Evolutionary conservation across 116 monocot species (phyloP).

Genomic region (Iris pallida): DNA sequence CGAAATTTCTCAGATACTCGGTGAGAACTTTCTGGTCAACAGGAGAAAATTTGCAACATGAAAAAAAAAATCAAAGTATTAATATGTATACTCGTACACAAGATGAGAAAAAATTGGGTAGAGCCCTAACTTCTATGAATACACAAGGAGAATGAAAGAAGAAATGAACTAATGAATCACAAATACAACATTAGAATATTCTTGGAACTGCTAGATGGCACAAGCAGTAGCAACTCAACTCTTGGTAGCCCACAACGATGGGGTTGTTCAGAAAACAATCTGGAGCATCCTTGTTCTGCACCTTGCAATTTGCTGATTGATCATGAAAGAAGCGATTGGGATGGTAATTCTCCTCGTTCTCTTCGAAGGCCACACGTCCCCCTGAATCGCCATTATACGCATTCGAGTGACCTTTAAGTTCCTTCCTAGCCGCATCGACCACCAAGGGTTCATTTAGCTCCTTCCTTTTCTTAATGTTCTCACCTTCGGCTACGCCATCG

Average conservation of each 20-base stretch:
- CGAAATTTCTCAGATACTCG: too few species aligned
- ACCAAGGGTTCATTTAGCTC: constrained; percentile 50
- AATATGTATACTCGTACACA: too few species aligned
- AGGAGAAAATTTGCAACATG: too few species aligned
- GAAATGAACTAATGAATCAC: too few species aligned
- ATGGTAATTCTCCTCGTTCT: constrained; percentile 49
- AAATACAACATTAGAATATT: too few species aligned
- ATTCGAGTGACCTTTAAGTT: constrained; percentile 68
- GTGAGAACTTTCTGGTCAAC: too few species aligned
- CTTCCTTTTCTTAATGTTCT: constrained; percentile 78
- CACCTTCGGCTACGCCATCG: constrained; percentile 38
- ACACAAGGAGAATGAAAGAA: too few species aligned
- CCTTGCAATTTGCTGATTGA: not conserved
- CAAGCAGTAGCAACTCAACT: too few species aligned
- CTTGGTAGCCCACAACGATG: not conserved
- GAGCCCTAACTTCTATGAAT: too few species aligned
- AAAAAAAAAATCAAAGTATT: too few species aligned
- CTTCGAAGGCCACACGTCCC: constrained; percentile 34
- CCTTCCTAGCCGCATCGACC: constrained; percentile 65
- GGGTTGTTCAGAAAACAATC: constrained; percentile 11
- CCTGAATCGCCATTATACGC: not conserved
- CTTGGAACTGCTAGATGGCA: too few species aligned
- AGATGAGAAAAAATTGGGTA: too few species aligned
- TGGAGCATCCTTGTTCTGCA: not conserved
- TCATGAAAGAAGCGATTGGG: constrained; percentile 48